Evolutionary conservation across 202 grass and related monocot species (phyloP).

Genomic region (Hordeum pubiflorum): DNA sequence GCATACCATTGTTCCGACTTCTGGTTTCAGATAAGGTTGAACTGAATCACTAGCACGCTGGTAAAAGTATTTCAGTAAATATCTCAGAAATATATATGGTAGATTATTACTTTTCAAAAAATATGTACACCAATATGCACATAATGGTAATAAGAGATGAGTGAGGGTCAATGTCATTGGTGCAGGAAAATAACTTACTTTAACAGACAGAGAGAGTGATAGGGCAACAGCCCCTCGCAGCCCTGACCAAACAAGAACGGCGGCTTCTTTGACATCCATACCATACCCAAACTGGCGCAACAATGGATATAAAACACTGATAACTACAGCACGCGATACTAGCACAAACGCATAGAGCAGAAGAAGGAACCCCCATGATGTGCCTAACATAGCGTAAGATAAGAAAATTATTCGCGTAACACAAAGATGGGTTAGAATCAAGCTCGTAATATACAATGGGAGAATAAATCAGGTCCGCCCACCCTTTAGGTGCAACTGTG

Average conservation of each 20-base stretch:
- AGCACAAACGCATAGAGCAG: slow-evolving; percentile 79
- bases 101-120: background rate
- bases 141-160: background rate
- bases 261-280: slow-evolving; percentile 64
- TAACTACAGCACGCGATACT: slow-evolving; percentile 60
- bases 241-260: slow-evolving; percentile 79
- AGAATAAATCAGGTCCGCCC: no score
- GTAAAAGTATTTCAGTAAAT: slow-evolving; percentile 27
- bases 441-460: background rate
- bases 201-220: slow-evolving; percentile 68
- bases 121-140: slow-evolving; percentile 14
- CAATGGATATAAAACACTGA: slow-evolving; percentile 60
- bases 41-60: slow-evolving; percentile 63
- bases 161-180: background rate
- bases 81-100: background rate
- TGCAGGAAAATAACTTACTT: slow-evolving; percentile 42
- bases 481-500: background rate
- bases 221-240: slow-evolving; percentile 82
- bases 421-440: background rate
- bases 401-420: background rate
- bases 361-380: slow-evolving; percentile 79
- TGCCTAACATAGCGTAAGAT: slow-evolving; percentile 40
- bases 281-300: slow-evolving; percentile 78
- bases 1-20: slow-evolving; percentile 78
- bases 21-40: slow-evolving; percentile 46